Evolutionary conservation across 805 yeast species (phyloP), one percentile per base, ranked within the genome.

Genomic region (Ogataea nakhonphanomensis): DNA sequence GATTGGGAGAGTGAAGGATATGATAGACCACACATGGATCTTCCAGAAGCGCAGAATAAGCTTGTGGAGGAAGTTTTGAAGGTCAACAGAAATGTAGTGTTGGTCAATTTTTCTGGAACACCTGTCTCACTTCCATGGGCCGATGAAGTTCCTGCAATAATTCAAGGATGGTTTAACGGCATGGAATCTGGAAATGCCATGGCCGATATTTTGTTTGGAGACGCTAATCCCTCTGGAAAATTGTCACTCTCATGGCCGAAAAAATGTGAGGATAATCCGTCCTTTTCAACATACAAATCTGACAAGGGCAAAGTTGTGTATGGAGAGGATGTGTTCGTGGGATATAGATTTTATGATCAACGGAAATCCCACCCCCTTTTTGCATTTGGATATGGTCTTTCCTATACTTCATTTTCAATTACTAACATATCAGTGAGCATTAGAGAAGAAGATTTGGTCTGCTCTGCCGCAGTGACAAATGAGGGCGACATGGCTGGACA

Each of bases 271-370:
- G 81, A 79, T 57, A 76, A 73, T 46, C 84, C 84, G 9, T 69
- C 82, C 0, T 78, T 56, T 58, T 58, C 76, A 51, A 76, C 70
- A 59, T 76, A 64, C 62, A 62, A 64, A 23, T 64, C 79, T 8
- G 72, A 71, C 51, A 67, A 68, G 52, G 83, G 84, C 31, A 61
- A 71, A 37, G 76, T 71, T 24, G 51, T 73, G 40, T 81, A 80
- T 50, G 84, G 85, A 43, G 87, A 81, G 57, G 84, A 79, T 53
- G 73, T 80, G 33, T 79, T 67, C 55, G 75, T 79, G 37, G 86
- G 85, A 14, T 79, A 80, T 64, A 65, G 78, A 44, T 76, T 62
- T 62, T 81, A 76, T 58, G 84, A 80, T 51, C 73, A 73, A 57
- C 54, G 64, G 26, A 67, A 71, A 46, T 61, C 58, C 30, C 66